Conservation (phyloP, 2,329 filamentous ascomycete species). For the Sporothrix mexicana region DNA sequence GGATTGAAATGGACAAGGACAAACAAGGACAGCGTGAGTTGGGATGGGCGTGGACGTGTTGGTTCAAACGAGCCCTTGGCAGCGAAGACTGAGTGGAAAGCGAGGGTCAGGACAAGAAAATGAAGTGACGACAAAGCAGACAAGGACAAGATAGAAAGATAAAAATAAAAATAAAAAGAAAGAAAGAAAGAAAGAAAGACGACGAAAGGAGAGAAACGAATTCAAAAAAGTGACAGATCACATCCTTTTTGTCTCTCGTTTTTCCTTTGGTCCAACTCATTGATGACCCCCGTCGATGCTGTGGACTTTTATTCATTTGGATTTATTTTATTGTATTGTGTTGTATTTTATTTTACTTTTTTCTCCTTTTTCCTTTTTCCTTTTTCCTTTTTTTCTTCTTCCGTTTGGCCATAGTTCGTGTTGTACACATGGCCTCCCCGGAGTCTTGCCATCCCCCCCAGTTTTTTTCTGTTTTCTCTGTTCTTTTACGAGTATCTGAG, state of each 20-base stretch:
- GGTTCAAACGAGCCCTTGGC: conserved; percentile 1
- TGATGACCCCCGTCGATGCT: not conserved
- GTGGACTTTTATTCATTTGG: too few relatives aligned
- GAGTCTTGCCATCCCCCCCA: conserved; percentile 7
- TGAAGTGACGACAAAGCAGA: not conserved
- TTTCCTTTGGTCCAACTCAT: not conserved
- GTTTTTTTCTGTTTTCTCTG: not conserved
- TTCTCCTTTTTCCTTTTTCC: not conserved
- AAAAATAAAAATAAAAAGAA: not conserved
- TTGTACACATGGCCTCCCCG: not conserved
- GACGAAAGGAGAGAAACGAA: not conserved
- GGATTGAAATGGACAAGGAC: not conserved
- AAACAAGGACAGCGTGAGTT: not conserved
- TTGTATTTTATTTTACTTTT: not conserved
- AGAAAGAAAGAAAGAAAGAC: not conserved
- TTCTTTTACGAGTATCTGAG: not conserved
- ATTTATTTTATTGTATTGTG: not conserved
- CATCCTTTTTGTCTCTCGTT: conserved; percentile 13
- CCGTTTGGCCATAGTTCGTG: too few relatives aligned
- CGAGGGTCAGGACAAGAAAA: not conserved
- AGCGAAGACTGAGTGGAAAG: not conserved
- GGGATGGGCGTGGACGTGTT: not conserved
- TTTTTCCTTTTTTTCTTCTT: not conserved
- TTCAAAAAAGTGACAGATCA: conserved; percentile 24
- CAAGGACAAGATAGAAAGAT: not conserved